A percentile compares a stretch with the other conserved stretches of the same genome.
phyloP scores from a whole-genome alignment of 2,329 filamentous ascomycete species.

The Hymenoscyphus infarciens region DNA sequence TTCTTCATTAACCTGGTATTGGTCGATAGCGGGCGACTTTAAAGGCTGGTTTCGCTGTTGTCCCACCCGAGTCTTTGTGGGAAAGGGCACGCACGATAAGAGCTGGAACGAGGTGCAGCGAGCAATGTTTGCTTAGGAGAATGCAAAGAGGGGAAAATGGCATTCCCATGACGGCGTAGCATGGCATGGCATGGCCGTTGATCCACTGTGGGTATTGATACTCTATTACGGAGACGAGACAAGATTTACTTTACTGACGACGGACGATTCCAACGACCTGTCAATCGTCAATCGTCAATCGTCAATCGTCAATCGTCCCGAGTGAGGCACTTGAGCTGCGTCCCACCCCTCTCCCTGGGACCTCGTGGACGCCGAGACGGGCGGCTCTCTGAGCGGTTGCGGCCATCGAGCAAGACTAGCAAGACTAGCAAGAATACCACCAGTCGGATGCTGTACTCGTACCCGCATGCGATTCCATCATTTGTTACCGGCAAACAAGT shows the following conservation, averaged over 20 bases:
- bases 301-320: background rate
- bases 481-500: background rate
- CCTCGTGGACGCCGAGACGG: conserved; percentile 8
- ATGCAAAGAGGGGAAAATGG: conserved; percentile 9
- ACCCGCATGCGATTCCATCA: background rate
- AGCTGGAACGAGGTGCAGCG: conserved; percentile 1
- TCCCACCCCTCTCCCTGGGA: background rate
- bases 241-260: background rate
- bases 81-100: conserved; percentile 8
- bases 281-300: too few species aligned
- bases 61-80: background rate
- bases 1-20: background rate
- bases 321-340: background rate
- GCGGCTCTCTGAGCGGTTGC: conserved; percentile 9
- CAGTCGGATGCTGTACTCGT: background rate
- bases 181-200: conserved; percentile 6
- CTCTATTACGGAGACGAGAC: background rate
- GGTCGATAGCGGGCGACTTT: conserved; percentile 12
- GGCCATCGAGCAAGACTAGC: background rate
- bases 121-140: background rate
- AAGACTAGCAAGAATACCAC: background rate
- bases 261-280: background rate
- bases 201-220: conserved; percentile 5
- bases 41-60: conserved; percentile 6
- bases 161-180: background rate